phyloP scores from a whole-genome alignment of 2,329 filamentous ascomycete genomes.

The Fusarium lyarnte region DNA sequence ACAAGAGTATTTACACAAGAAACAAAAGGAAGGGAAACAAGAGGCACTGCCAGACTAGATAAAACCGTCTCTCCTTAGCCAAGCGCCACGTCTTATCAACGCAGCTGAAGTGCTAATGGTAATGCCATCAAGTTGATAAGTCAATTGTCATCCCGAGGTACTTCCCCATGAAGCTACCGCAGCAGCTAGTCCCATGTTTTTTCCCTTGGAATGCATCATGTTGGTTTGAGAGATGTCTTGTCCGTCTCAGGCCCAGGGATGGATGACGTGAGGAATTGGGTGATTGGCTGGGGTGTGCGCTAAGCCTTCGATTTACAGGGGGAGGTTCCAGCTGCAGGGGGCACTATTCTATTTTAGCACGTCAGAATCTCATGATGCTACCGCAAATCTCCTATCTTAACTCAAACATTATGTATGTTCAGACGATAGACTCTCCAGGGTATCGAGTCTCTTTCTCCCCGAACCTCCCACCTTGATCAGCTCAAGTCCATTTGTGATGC shows the following conservation, averaged over 20 bases:
- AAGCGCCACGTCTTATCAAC: not conserved
- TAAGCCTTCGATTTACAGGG: conserved; percentile 1
- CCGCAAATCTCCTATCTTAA: not conserved
- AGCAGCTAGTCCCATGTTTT: not conserved
- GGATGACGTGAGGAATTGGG: conserved; percentile 11
- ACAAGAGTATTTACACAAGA: not conserved
- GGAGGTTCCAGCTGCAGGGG: not conserved
- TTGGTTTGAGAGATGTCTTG: conserved; percentile 3
- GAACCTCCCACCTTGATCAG: conserved; percentile 21
- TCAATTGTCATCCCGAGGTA: not conserved
- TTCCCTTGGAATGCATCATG: not conserved
- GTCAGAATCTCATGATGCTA: not conserved
- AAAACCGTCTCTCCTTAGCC: not conserved
- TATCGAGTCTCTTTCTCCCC: conserved; percentile 8
- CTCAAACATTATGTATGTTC: not conserved
- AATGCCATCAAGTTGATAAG: not conserved
- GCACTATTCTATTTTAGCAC: not conserved
- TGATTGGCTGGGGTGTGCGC: conserved; percentile 1
- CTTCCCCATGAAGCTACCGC: not conserved
- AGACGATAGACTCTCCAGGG: conserved; percentile 30
- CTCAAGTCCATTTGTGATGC: conserved; percentile 39
- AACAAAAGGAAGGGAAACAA: not conserved
- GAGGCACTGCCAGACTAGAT: not conserved
- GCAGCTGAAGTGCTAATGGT: not conserved
- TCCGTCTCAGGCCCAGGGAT: conserved; percentile 15